These are phyloP conservation scores for Spathaspora sp. DNA, from an alignment of 805 yeast species.

Conservation along the genomic window DNA sequence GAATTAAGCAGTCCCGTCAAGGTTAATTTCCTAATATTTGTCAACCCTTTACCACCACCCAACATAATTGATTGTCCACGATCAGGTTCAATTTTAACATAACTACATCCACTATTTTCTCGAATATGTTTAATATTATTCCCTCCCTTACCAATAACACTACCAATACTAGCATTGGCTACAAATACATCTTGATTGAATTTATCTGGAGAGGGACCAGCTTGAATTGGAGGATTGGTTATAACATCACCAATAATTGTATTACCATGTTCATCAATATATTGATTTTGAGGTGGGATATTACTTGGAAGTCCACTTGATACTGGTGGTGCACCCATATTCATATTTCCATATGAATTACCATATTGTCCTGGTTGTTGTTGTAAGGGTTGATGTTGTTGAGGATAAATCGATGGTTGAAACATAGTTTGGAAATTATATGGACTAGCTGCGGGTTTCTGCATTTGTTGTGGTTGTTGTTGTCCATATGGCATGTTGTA, in stretches of 20 bases:
- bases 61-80: constrained; percentile 46
- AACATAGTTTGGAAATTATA: constrained; percentile 40
- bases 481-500: constrained; percentile 7
- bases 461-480: constrained; percentile 6
- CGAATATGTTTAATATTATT: constrained; percentile 75
- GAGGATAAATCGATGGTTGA: constrained; percentile 34
- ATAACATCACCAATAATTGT: constrained; percentile 42
- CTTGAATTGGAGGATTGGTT: constrained; percentile 34
- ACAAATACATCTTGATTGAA: constrained; percentile 69
- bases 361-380: not conserved
- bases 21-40: constrained; percentile 53
- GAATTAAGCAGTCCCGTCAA: constrained; percentile 65
- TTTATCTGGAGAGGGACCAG: constrained; percentile 39
- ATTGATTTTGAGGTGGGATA: constrained; percentile 30
- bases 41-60: constrained; percentile 42
- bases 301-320: constrained; percentile 15
- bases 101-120: constrained; percentile 66
- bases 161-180: constrained; percentile 76
- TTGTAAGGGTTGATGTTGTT: constrained; percentile 17
- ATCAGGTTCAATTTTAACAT: constrained; percentile 67
- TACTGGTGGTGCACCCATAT: not conserved
- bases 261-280: constrained; percentile 43
- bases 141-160: constrained; percentile 85
- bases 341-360: not conserved
- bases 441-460: constrained; percentile 16